These are phyloP conservation scores for Botrytis byssoidea DNA, from an alignment of 2,329 filamentous ascomycete species.

Conservation along the genomic window DNA sequence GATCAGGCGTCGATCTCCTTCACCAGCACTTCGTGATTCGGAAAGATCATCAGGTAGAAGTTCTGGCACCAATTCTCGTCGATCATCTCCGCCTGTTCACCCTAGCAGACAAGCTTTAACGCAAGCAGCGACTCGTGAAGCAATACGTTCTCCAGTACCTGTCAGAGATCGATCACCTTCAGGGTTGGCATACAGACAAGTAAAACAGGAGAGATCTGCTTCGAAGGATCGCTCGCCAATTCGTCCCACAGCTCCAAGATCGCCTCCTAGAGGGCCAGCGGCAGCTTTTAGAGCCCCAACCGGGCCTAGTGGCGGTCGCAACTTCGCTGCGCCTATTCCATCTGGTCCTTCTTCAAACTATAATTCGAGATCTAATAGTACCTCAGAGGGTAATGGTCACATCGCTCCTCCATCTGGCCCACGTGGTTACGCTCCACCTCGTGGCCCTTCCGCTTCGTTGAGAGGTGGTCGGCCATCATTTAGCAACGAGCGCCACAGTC, in stretches of 20 bases:
- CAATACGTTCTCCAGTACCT: constrained; percentile 34
- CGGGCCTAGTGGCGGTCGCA: constrained; percentile 37
- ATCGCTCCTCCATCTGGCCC: constrained; percentile 38
- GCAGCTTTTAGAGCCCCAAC: constrained; percentile 37
- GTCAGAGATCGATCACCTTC: constrained; percentile 33
- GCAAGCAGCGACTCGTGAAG: constrained; percentile 38
- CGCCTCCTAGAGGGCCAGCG: constrained; percentile 39
- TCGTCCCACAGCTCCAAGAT: constrained; percentile 33
- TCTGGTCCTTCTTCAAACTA: constrained; percentile 21
- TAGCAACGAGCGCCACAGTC: constrained; percentile 31
- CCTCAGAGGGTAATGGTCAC: constrained; percentile 27
- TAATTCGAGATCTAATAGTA: constrained; percentile 25
- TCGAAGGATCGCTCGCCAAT: constrained; percentile 37
- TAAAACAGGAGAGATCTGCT: constrained; percentile 35
- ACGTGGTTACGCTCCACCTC: constrained; percentile 36
- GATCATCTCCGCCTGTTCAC: constrained; percentile 59
- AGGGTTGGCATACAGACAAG: constrained; percentile 33
- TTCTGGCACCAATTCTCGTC: constrained; percentile 58
- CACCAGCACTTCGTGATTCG: constrained; percentile 48
- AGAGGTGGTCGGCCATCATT: constrained; percentile 38
- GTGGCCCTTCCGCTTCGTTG: constrained; percentile 32
- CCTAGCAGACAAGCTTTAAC: constrained; percentile 50
- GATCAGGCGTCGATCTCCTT: constrained; percentile 46
- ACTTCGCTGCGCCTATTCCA: constrained; percentile 33
- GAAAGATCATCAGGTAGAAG: constrained; percentile 52